A percentile compares a stretch with the other conserved stretches of the same genome.
Evolutionary conservation across 805 yeast genomes (phyloP).

Genomic region (Cephaloascus fragrans): DNA sequence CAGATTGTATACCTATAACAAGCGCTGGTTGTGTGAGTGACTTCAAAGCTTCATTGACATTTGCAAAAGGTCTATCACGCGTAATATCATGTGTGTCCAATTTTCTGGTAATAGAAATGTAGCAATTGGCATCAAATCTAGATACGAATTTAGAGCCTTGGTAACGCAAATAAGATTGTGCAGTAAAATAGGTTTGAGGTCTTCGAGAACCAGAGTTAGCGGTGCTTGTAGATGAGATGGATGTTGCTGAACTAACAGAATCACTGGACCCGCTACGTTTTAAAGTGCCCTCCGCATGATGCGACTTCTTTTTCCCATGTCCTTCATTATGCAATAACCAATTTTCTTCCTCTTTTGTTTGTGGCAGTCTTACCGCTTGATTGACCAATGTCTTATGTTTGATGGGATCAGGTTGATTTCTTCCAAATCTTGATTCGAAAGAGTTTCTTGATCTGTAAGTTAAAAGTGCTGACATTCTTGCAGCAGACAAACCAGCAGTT

Average conservation of each 20-base stretch:
- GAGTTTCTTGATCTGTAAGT: slow-evolving; percentile 90
- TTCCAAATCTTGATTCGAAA: slow-evolving; percentile 86
- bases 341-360: slow-evolving; percentile 54
- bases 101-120: slow-evolving; percentile 87
- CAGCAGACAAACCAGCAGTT: slow-evolving; percentile 81
- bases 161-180: slow-evolving; percentile 89
- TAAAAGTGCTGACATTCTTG: slow-evolving; percentile 91
- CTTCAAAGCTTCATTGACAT: slow-evolving; percentile 41
- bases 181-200: slow-evolving; percentile 71
- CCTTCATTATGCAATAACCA: slow-evolving; percentile 91
- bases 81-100: slow-evolving; percentile 92
- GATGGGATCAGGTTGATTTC: slow-evolving; percentile 34
- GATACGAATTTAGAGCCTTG: slow-evolving; percentile 87
- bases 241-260: slow-evolving; percentile 15
- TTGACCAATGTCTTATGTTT: not conserved
- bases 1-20: slow-evolving; percentile 83
- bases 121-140: slow-evolving; percentile 94
- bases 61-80: slow-evolving; percentile 46
- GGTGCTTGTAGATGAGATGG: slow-evolving; percentile 12
- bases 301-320: slow-evolving; percentile 12
- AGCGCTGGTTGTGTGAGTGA: slow-evolving; percentile 67
- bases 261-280: slow-evolving; percentile 11
- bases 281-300: not conserved
- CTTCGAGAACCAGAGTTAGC: slow-evolving; percentile 30
- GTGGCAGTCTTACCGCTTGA: slow-evolving; percentile 26